These are phyloP conservation scores for Seminavis robusta DNA, from an alignment of 108 stramenopile species.

Conservation along the genomic window DNA sequence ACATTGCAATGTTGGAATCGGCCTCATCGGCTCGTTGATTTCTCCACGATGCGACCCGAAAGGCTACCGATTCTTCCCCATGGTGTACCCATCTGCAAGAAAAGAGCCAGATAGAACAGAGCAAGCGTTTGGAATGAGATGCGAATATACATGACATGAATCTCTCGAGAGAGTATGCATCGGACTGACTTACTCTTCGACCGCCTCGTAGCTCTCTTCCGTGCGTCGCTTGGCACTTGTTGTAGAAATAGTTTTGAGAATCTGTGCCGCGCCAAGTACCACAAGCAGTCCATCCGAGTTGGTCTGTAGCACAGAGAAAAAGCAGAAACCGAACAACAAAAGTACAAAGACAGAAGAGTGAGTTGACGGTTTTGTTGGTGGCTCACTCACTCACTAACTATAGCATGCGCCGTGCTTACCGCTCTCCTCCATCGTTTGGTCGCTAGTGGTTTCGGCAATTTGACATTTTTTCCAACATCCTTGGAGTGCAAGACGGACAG, in stretches of 20 bases:
- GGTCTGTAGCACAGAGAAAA: too few relatives aligned
- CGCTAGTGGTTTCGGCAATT: constrained; percentile 38
- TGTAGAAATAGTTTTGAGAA: constrained; percentile 40
- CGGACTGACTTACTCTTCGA: constrained; percentile 30
- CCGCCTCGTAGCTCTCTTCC: constrained; percentile 32
- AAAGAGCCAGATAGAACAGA: too few relatives aligned
- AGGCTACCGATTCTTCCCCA: constrained; percentile 53
- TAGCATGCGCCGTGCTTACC: too few relatives aligned
- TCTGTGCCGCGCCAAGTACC: constrained; percentile 49
- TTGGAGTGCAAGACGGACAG: constrained; percentile 32
- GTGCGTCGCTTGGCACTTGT: constrained; percentile 39
- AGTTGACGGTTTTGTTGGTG: too few relatives aligned
- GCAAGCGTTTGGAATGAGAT: background rate
- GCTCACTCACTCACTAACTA: too few relatives aligned
- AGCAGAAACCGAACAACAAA: too few relatives aligned
- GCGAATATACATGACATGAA: background rate
- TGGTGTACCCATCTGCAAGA: constrained; percentile 54
- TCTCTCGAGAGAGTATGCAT: background rate
- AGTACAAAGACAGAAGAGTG: too few relatives aligned
- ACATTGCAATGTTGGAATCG: constrained; percentile 55
- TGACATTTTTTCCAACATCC: constrained; percentile 43
- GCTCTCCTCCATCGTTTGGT: too few relatives aligned
- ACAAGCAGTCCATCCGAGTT: constrained; percentile 53
- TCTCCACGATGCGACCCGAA: constrained; percentile 54
- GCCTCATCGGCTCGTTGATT: constrained; percentile 52